Evolutionary conservation across 768 basidiomycete species (phyloP).

Genomic region (Trametes cingulata): DNA sequence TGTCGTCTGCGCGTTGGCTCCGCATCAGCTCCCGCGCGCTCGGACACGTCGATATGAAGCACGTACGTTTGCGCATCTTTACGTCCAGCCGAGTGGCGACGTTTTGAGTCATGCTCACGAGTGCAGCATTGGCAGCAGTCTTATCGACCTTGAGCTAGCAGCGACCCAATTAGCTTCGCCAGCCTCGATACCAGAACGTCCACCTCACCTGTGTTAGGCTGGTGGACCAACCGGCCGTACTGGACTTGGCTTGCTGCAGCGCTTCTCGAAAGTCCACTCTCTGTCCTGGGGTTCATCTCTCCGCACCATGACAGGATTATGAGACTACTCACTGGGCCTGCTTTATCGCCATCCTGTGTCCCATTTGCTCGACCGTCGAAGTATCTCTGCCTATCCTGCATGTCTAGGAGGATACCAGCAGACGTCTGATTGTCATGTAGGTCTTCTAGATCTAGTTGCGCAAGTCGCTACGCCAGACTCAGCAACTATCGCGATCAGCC

Average conservation of each 20-base stretch:
- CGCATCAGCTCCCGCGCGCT: neutral
- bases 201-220: constrained; percentile 55
- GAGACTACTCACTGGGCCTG: constrained; percentile 25
- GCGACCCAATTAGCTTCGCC: neutral
- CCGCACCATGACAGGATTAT: neutral
- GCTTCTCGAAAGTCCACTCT: constrained; percentile 49
- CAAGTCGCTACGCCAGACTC: constrained; percentile 33
- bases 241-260: constrained; percentile 47
- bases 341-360: constrained; percentile 14
- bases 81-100: constrained; percentile 72
- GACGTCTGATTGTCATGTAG: constrained; percentile 69
- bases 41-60: neutral
- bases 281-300: constrained; percentile 32
- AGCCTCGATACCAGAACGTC: neutral
- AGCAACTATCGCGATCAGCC: neutral
- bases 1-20: constrained; percentile 53
- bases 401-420: constrained; percentile 76
- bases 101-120: constrained; percentile 76
- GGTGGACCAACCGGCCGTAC: constrained; percentile 57
- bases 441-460: constrained; percentile 84
- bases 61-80: constrained; percentile 63
- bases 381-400: constrained; percentile 82
- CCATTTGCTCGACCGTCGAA: constrained; percentile 60
- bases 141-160: constrained; percentile 68
- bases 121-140: constrained; percentile 65